Evolutionary conservation across 768 basidiomycete species (phyloP).

Genomic region (Boletus rubropictus): DNA sequence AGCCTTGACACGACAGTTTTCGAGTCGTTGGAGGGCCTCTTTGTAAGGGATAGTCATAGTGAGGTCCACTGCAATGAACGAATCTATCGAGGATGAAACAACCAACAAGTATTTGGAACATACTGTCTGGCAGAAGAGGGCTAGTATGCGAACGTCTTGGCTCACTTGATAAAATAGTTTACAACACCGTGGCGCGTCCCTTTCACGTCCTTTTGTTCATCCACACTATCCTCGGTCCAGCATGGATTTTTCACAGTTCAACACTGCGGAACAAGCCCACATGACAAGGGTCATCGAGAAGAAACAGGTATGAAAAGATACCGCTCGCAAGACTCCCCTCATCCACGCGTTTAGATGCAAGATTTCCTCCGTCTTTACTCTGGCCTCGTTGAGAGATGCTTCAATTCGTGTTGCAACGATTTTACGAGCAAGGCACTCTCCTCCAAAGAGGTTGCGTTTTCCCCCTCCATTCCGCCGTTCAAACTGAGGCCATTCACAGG

Average conservation of each 20-base stretch:
- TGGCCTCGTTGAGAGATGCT: constrained; percentile 91
- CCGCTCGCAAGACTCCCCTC: neutral
- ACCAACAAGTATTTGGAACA: neutral
- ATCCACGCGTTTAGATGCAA: constrained; percentile 68
- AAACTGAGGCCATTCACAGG: constrained; percentile 42
- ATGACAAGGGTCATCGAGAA: constrained; percentile 93
- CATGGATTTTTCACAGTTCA: constrained; percentile 93
- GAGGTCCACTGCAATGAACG: constrained; percentile 32
- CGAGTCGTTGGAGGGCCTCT: constrained; percentile 74
- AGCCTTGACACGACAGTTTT: constrained; percentile 81
- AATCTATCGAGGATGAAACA: constrained; percentile 18
- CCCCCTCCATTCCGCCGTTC: neutral
- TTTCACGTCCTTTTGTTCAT: neutral
- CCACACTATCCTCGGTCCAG: constrained; percentile 6
- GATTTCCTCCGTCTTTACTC: constrained; percentile 96
- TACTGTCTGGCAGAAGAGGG: constrained; percentile 15
- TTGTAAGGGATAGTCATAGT: constrained; percentile 71
- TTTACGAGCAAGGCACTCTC: constrained; percentile 93
- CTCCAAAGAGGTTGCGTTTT: constrained; percentile 72
- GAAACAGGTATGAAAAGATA: constrained; percentile 66
- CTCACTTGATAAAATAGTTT: neutral
- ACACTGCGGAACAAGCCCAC: constrained; percentile 89
- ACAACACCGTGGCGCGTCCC: too few relatives aligned
- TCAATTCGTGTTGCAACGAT: constrained; percentile 91
- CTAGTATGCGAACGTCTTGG: neutral